phyloP scores from a whole-genome alignment of 2,329 filamentous ascomycete genomes.

The Aspergillus calidoustus region DNA sequence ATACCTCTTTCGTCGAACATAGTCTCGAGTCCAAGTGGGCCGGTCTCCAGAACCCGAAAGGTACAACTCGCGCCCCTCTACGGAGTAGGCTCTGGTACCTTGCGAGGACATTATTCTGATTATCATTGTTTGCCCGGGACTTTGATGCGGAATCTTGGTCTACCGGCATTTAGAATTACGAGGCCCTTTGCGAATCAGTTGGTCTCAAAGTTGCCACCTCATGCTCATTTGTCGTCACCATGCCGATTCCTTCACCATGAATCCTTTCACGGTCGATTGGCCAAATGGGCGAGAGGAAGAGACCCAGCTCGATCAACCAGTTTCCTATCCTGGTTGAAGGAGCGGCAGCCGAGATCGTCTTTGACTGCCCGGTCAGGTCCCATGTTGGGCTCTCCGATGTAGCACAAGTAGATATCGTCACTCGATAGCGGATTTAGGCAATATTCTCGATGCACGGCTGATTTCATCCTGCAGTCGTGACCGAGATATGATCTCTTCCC shows the following conservation, averaged over 20 bases:
- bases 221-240: conserved; percentile 15
- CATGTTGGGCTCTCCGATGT: conserved; percentile 9
- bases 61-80: conserved; percentile 11
- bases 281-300: conserved; percentile 5
- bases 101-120: background rate
- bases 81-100: background rate
- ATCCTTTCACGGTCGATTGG: conserved; percentile 17
- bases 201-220: conserved; percentile 16
- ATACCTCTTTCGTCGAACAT: conserved; percentile 19
- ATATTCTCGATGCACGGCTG: conserved; percentile 22
- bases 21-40: conserved; percentile 18
- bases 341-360: conserved; percentile 14
- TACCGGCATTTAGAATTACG: conserved; percentile 13
- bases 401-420: conserved; percentile 19
- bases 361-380: conserved; percentile 4
- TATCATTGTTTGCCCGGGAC: conserved; percentile 19
- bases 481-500: conserved; percentile 23
- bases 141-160: conserved; percentile 21
- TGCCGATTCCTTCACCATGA: conserved; percentile 21
- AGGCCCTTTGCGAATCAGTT: conserved; percentile 12
- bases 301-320: conserved; percentile 5
- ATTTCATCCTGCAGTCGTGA: conserved; percentile 16
- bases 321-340: conserved; percentile 9
- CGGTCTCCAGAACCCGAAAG: conserved; percentile 16
- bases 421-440: conserved; percentile 21